These are phyloP conservation scores for Ustilago sp. DNA, from an alignment of 1,284 basidiomycete species.

Conservation along the genomic window DNA sequence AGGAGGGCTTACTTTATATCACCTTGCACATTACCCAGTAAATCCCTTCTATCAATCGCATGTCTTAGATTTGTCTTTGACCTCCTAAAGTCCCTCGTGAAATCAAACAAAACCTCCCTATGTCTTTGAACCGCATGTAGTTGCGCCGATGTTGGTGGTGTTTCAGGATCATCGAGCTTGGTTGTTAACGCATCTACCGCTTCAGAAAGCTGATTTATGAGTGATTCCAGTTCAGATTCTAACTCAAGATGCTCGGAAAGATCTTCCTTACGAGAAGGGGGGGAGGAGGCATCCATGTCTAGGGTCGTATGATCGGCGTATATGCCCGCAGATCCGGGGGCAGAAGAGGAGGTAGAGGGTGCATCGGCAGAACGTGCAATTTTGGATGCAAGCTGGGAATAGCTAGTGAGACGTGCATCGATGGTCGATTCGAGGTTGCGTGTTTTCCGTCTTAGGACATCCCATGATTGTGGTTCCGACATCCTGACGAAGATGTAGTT, in stretches of 20 bases:
- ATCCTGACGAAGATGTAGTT: slow-evolving; percentile 27
- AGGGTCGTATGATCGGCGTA: slow-evolving; percentile 44
- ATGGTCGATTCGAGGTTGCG: slow-evolving; percentile 90
- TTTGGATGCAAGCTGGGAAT: slow-evolving; percentile 83
- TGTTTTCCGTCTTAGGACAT: slow-evolving; percentile 80
- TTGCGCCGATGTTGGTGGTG: slow-evolving; percentile 84
- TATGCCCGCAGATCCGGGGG: slow-evolving; percentile 2
- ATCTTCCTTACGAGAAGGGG: slow-evolving; percentile 15
- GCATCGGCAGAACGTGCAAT: slow-evolving; percentile 73
- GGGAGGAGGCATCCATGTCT: slow-evolving; percentile 32
- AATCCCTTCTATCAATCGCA: slow-evolving; percentile 85
- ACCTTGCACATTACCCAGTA: slow-evolving; percentile 90
- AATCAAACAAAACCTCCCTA: slow-evolving; percentile 87
- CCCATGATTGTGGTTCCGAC: slow-evolving; percentile 64
- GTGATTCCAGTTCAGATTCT: slow-evolving; percentile 85
- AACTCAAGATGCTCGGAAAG: slow-evolving; percentile 63
- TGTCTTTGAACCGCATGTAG: slow-evolving; percentile 89
- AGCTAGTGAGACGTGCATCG: slow-evolving; percentile 88
- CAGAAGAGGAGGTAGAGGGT: slow-evolving; percentile 17
- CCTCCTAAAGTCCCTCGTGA: slow-evolving; percentile 76
- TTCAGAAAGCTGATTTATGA: slow-evolving; percentile 74
- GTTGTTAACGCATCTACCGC: slow-evolving; percentile 73
- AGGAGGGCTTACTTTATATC: slow-evolving; percentile 83
- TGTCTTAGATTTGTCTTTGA: slow-evolving; percentile 73
- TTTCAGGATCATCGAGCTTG: slow-evolving; percentile 78